These are phyloP conservation scores for Lecanicillium sp. DNA, from an alignment of 2,329 filamentous ascomycete genomes.

Conservation along the genomic window DNA sequence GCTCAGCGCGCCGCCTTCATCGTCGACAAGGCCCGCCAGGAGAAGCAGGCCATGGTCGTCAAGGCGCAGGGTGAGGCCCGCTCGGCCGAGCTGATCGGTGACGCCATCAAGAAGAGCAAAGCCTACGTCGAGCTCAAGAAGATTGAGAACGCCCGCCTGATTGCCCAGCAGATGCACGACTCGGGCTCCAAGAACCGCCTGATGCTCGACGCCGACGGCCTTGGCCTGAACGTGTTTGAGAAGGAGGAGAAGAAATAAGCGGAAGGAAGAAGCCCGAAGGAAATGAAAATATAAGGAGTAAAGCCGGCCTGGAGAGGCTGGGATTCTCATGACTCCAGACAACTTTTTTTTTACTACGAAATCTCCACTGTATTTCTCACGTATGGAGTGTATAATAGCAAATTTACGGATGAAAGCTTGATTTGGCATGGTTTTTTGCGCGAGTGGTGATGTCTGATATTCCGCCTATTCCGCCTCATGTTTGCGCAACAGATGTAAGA, in stretches of 20 bases:
- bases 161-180: constrained; percentile 85
- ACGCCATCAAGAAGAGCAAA: constrained; percentile 99
- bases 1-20: constrained; percentile 95
- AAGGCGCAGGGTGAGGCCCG: constrained; percentile 98
- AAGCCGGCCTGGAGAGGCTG: neutral
- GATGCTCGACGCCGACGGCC: constrained; percentile 82
- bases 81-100: constrained; percentile 94
- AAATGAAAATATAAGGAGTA: neutral
- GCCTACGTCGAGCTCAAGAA: constrained; percentile 95
- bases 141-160: constrained; percentile 90
- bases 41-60: constrained; percentile 98
- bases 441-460: too few relatives aligned
- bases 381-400: constrained; percentile 15
- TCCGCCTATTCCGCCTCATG: too few relatives aligned
- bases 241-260: constrained; percentile 42
- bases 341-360: too few relatives aligned
- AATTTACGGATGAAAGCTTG: constrained; percentile 10
- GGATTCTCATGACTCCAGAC: neutral
- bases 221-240: constrained; percentile 82
- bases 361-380: constrained; percentile 35
- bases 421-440: too few relatives aligned
- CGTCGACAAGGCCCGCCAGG: constrained; percentile 96
- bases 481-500: too few relatives aligned
- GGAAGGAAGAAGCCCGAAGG: neutral
- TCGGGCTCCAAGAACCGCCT: constrained; percentile 84